phyloP scores from a whole-genome alignment of 176 grass and related monocot species.

The Aegilops umbellulata region DNA sequence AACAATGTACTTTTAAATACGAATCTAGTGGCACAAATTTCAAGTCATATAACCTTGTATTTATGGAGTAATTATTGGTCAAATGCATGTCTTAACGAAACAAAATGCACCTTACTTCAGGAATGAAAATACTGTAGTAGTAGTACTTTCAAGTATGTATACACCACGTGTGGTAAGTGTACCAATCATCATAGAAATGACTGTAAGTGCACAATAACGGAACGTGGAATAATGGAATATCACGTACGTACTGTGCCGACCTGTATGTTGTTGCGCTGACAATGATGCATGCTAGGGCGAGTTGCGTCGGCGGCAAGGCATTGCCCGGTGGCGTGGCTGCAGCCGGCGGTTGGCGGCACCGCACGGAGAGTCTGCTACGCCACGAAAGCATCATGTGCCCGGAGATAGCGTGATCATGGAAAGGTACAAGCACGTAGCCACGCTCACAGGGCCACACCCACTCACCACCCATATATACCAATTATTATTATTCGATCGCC shows the following conservation, averaged over 20 bases:
- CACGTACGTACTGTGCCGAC: not conserved
- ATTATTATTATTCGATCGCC: not conserved
- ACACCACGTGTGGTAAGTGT: not conserved
- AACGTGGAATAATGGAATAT: not conserved
- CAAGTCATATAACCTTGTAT: too few relatives aligned
- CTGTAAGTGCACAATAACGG: too few relatives aligned
- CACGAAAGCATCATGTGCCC: constrained; percentile 53
- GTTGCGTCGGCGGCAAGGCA: constrained; percentile 42
- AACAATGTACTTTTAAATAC: too few relatives aligned
- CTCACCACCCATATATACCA: not conserved
- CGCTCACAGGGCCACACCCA: not conserved
- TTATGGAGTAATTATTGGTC: too few relatives aligned
- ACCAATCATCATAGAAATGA: not conserved
- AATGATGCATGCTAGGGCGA: constrained; percentile 28
- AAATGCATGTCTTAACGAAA: too few relatives aligned
- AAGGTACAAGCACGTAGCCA: not conserved
- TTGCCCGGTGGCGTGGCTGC: not conserved
- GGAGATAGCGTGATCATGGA: not conserved
- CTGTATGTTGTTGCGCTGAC: not conserved
- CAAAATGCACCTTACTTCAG: too few relatives aligned
- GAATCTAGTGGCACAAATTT: too few relatives aligned
- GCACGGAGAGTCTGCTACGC: constrained; percentile 33
- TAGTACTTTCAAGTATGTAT: too few relatives aligned
- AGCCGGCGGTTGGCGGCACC: not conserved
- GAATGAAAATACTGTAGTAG: too few relatives aligned